These are phyloP conservation scores for Plasmodium billcollinsi DNA, from an alignment of 169 alveolate species.

Conservation along the genomic window DNA sequence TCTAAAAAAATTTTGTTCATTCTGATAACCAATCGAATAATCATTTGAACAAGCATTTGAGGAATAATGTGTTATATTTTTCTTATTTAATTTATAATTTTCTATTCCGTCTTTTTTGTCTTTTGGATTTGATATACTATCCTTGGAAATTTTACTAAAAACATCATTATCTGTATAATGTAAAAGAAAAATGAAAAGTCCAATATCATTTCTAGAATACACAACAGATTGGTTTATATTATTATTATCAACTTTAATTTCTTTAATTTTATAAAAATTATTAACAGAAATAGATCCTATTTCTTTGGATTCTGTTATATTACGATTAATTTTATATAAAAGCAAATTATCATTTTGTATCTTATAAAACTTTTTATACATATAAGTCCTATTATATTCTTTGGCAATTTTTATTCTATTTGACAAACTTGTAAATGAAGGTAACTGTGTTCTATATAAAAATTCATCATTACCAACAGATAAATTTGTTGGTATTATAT, in stretches of 20 bases:
- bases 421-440: neutral
- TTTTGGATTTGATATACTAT: neutral
- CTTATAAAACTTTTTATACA: conserved; percentile 15
- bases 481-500: conserved; percentile 26
- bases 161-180: neutral
- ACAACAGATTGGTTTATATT: conserved; percentile 71
- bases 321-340: conserved; percentile 15
- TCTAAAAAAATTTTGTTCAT: conserved; percentile 1
- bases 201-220: conserved; percentile 82
- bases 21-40: neutral
- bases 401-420: conserved; percentile 30
- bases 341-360: conserved; percentile 4
- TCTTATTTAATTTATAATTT: neutral
- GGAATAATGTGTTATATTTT: neutral
- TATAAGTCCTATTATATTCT: conserved; percentile 31
- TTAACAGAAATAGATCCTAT: conserved; percentile 14
- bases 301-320: conserved; percentile 10
- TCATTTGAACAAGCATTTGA: too few species aligned
- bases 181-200: conserved; percentile 73
- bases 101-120: neutral
- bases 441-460: neutral
- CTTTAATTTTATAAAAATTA: conserved; percentile 80
- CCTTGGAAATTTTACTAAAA: neutral
- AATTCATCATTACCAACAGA: conserved; percentile 14
- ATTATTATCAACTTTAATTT: conserved; percentile 78